Percentiles rank a stretch among this genome's conserved stretches.
Evolutionary conservation across 2,329 filamentous ascomycete genomes (phyloP).

Genomic region (Capronia epimyces): DNA sequence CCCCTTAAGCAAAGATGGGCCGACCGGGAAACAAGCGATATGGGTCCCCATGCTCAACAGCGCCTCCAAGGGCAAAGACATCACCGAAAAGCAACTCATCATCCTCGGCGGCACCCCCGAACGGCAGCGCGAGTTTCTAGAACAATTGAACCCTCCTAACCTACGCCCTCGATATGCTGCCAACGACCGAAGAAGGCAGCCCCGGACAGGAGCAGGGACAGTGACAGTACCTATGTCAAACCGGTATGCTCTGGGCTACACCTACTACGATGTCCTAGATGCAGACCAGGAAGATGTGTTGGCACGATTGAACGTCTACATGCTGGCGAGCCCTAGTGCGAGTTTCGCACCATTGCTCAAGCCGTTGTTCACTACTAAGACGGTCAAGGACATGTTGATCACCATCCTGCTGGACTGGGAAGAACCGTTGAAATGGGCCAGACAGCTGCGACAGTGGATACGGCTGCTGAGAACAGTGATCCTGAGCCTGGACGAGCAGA

Average conservation of each 20-base stretch:
- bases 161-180: constrained; percentile 42
- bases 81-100: constrained; percentile 87
- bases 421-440: constrained; percentile 86
- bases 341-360: constrained; percentile 77
- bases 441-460: constrained; percentile 84
- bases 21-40: constrained; percentile 67
- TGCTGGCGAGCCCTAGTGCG: constrained; percentile 76
- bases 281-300: constrained; percentile 94
- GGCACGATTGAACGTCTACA: constrained; percentile 81
- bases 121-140: constrained; percentile 77
- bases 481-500: constrained; percentile 65
- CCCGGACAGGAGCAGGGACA: constrained; percentile 42
- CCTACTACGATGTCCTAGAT: constrained; percentile 90
- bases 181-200: constrained; percentile 46
- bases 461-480: constrained; percentile 73
- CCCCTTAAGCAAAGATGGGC: constrained; percentile 50
- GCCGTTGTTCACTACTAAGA: constrained; percentile 75
- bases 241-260: constrained; percentile 86
- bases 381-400: constrained; percentile 78
- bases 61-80: constrained; percentile 79
- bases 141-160: constrained; percentile 45
- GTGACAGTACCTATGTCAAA: constrained; percentile 74
- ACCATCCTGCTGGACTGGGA: constrained; percentile 95
- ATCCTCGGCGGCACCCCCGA: constrained; percentile 82
- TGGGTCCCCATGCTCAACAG: constrained; percentile 92